Percentiles rank a stretch among this genome's conserved stretches.
Conservation (phyloP, 2,329 filamentous ascomycete genomes). For the Fusarium tricinctum region DNA sequence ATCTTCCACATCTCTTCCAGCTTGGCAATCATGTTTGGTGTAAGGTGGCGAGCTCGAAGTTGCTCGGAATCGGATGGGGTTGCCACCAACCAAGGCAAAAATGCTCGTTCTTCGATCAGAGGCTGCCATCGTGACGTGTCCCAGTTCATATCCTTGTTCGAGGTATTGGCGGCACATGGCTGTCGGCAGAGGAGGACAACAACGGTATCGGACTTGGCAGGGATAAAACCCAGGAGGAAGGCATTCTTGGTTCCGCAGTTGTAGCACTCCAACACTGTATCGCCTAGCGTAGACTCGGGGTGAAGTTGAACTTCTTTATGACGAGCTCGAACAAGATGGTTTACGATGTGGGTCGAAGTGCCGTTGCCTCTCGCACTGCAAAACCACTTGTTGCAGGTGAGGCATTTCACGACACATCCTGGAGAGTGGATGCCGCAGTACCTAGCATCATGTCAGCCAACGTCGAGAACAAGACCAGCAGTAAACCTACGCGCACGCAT, state of each 20-base stretch:
- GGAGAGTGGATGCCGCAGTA: conserved; percentile 99
- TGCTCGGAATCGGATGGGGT: conserved; percentile 94
- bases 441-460: conserved; percentile 61
- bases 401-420: conserved; percentile 94
- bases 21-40: conserved; percentile 94
- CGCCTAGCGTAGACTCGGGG: conserved; percentile 90
- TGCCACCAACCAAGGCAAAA: conserved; percentile 92
- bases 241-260: conserved; percentile 99
- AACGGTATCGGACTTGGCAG: conserved; percentile 97
- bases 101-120: conserved; percentile 95
- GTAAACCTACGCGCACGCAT: conserved; percentile 90
- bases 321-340: conserved; percentile 94
- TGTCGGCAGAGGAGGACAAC: conserved; percentile 97
- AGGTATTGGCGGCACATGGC: conserved; percentile 93
- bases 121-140: conserved; percentile 98
- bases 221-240: conserved; percentile 96
- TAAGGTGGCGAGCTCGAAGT: conserved; percentile 91
- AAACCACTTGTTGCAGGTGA: conserved; percentile 98
- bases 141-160: conserved; percentile 99
- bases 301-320: conserved; percentile 99
- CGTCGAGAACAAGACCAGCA: conserved; percentile 14
- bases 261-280: conserved; percentile 98
- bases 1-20: conserved; percentile 99
- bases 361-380: conserved; percentile 97
- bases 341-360: conserved; percentile 97